phyloP scores from a whole-genome alignment of 768 basidiomycete species.

The Saitozyma sp. region DNA sequence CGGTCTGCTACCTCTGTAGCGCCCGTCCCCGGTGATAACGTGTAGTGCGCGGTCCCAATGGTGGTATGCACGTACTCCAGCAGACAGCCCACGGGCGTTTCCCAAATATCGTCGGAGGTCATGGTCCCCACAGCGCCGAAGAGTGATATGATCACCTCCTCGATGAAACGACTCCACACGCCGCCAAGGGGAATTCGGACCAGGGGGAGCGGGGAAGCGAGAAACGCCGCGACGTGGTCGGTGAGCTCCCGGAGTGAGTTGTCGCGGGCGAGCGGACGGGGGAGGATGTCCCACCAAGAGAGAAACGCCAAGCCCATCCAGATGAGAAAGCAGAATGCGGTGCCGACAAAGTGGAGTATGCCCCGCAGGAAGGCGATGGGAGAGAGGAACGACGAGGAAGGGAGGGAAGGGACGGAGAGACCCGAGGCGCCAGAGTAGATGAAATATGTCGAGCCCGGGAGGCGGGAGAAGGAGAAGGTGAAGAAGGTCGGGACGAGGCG shows the following conservation, averaged over 20 bases:
- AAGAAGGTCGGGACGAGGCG: conserved; percentile 63
- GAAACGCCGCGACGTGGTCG: conserved; percentile 7
- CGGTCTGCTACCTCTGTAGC: conserved; percentile 28
- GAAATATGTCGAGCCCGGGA: conserved; percentile 54
- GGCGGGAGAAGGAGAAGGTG: conserved; percentile 69
- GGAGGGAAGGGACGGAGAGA: conserved; percentile 60
- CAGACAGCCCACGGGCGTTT: conserved; percentile 66
- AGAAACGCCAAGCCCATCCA: conserved; percentile 34
- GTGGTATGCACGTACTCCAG: conserved; percentile 74
- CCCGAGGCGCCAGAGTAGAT: conserved; percentile 66
- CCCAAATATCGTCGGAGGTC: conserved; percentile 59
- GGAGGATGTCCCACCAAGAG: conserved; percentile 45
- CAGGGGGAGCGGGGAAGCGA: conserved; percentile 42
- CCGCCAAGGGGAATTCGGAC: conserved; percentile 57
- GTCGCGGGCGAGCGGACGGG: conserved; percentile 55
- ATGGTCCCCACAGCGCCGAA: conserved; percentile 76
- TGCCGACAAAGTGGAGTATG: conserved; percentile 49
- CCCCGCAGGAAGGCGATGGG: conserved; percentile 11
- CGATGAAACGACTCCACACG: conserved; percentile 60
- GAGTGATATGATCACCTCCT: conserved; percentile 62
- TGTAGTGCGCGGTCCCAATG: conserved; percentile 68
- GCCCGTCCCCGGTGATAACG: conserved; percentile 61
- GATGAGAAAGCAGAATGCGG: conserved; percentile 56
- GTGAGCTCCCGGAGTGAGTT: conserved; percentile 55
- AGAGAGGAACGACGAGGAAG: conserved; percentile 17